Conservation (phyloP, 2,329 filamentous ascomycete species). For the Ceratocystis colombiana region DNA sequence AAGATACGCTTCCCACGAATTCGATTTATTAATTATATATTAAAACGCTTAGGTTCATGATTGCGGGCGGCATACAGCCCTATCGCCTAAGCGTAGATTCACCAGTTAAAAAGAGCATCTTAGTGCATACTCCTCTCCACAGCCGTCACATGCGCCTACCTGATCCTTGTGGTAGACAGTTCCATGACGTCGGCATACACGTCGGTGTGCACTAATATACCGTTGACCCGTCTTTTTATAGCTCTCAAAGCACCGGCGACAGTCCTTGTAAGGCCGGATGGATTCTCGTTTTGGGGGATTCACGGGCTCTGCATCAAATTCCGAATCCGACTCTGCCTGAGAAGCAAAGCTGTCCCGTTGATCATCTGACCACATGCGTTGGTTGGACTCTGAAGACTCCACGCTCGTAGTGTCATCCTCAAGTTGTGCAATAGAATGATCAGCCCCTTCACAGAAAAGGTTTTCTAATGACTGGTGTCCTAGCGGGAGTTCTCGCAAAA, state of each 20-base stretch:
- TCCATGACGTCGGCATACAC: background rate
- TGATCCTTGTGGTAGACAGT: background rate
- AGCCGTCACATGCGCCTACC: background rate
- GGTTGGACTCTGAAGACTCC: background rate
- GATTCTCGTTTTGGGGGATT: background rate
- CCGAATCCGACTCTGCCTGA: constrained; percentile 3
- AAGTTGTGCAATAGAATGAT: background rate
- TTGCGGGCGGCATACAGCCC: background rate
- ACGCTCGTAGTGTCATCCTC: background rate
- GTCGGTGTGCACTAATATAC: background rate
- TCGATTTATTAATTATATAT: background rate
- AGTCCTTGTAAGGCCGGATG: background rate
- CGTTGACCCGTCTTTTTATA: background rate
- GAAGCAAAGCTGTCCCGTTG: background rate
- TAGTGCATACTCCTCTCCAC: background rate
- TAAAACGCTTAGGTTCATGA: background rate
- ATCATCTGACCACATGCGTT: background rate
- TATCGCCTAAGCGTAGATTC: background rate
- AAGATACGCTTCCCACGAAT: background rate
- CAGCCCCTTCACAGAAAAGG: no score
- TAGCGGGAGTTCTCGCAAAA: background rate
- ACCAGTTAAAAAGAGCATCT: background rate
- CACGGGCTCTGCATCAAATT: background rate
- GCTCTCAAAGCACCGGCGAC: background rate
- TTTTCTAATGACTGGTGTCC: background rate